These are phyloP conservation scores for Grosmannia penicillata DNA, from an alignment of 2,329 filamentous ascomycete genomes.

Conservation along the genomic window DNA sequence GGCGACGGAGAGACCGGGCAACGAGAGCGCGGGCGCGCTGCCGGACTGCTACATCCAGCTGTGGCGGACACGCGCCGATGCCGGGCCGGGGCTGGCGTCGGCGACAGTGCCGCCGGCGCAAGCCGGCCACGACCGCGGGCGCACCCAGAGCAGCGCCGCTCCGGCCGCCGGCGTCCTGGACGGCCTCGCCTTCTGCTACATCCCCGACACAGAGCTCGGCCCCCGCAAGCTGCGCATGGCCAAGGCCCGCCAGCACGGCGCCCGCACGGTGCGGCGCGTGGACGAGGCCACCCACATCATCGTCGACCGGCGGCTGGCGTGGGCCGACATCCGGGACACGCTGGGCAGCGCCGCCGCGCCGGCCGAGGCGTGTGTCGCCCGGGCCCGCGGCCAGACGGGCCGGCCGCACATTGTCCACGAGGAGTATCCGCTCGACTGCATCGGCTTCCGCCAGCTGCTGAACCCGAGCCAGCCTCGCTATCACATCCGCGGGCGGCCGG, in stretches of 20 bases:
- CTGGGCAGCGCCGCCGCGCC: slow-evolving; percentile 28
- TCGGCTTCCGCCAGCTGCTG: slow-evolving; percentile 40
- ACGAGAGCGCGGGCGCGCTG: too few relatives aligned
- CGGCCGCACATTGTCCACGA: too few relatives aligned
- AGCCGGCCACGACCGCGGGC: not conserved
- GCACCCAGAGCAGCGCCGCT: slow-evolving; percentile 24
- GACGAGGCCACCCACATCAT: slow-evolving; percentile 59
- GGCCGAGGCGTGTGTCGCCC: too few relatives aligned
- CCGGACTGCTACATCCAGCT: too few relatives aligned
- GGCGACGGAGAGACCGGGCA: too few relatives aligned
- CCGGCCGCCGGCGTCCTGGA: slow-evolving; percentile 43
- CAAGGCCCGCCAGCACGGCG: slow-evolving; percentile 63
- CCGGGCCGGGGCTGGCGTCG: too few relatives aligned
- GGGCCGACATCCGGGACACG: slow-evolving; percentile 44
- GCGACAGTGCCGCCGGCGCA: too few relatives aligned
- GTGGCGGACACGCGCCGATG: too few relatives aligned
- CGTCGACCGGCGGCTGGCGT: slow-evolving; percentile 55
- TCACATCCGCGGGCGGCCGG: slow-evolving; percentile 33
- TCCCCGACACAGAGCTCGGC: slow-evolving; percentile 65
- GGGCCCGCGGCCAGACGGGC: too few relatives aligned
- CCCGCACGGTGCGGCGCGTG: slow-evolving; percentile 49
- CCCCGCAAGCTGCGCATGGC: slow-evolving; percentile 56
- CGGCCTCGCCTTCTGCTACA: slow-evolving; percentile 54
- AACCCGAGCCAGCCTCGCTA: slow-evolving; percentile 47
- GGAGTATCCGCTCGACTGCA: slow-evolving; percentile 53